Conservation (phyloP, 495 filamentous ascomycete species). For the Elasticomyces elasticus region DNA sequence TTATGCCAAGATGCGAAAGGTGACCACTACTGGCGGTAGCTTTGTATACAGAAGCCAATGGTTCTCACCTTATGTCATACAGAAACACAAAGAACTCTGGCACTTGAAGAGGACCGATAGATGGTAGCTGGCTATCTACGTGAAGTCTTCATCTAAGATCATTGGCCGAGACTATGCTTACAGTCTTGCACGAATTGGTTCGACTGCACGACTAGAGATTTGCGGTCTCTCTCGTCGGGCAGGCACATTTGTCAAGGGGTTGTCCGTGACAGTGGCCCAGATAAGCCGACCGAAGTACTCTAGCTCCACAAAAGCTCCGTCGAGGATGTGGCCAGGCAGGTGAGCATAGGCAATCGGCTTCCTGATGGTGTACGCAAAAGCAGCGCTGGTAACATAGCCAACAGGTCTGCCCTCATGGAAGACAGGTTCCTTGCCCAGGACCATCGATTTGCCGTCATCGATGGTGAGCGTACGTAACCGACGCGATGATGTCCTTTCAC, state of each 20-base stretch:
- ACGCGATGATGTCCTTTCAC: conserved; percentile 22
- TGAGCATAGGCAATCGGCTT: conserved; percentile 41
- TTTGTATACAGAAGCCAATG: no score
- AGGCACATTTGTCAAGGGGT: conserved; percentile 31
- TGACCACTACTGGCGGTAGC: no score
- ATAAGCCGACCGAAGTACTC: conserved; percentile 41
- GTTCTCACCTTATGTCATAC: no score
- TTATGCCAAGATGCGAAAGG: no score
- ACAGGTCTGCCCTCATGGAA: conserved; percentile 31
- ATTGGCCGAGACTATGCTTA: not conserved
- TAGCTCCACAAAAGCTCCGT: conserved; percentile 36
- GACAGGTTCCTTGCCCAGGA: conserved; percentile 44
- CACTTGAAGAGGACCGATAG: no score
- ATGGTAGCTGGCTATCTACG: not conserved
- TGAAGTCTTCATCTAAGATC: not conserved
- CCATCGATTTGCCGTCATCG: conserved; percentile 38
- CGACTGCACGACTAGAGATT: not conserved
- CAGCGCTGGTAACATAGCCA: conserved; percentile 42
- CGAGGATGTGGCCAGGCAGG: conserved; percentile 31
- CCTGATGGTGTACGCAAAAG: conserved; percentile 39
- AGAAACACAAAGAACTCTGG: no score
- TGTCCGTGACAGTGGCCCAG: conserved; percentile 33
- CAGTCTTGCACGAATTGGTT: not conserved
- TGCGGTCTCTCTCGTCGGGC: not conserved
- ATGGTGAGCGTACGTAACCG: conserved; percentile 36